A percentile compares a stretch with the other conserved stretches of the same genome.
phyloP scores from a whole-genome alignment of 805 yeast genomes.

The Pichia thaimueangensis region DNA sequence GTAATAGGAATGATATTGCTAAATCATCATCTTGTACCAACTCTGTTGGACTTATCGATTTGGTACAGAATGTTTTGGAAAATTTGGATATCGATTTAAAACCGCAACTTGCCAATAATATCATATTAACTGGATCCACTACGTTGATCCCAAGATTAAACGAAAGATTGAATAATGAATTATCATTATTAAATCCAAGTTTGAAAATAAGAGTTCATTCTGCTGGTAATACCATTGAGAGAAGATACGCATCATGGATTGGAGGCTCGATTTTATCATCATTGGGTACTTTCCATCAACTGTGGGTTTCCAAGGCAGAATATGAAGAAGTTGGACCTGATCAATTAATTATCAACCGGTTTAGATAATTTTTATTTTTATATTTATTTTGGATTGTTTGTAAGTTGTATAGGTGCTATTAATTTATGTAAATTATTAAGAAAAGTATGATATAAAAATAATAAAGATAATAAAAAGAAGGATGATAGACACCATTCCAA shows the following conservation, averaged over 20 bases:
- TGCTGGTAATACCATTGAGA: conserved; percentile 69
- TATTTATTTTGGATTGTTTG: too few species aligned
- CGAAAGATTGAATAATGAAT: conserved; percentile 67
- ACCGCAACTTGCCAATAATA: conserved; percentile 81
- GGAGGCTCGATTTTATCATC: conserved; percentile 88
- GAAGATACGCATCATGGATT: conserved; percentile 80
- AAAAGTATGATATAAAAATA: background rate
- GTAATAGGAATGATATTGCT: background rate
- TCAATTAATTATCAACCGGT: conserved; percentile 71
- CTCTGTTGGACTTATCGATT: conserved; percentile 49
- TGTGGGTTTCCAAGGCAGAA: conserved; percentile 87
- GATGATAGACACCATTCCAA: too few species aligned
- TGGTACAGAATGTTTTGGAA: conserved; percentile 50
- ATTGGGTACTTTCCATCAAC: conserved; percentile 89
- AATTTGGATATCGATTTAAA: conserved; percentile 74
- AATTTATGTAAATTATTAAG: background rate
- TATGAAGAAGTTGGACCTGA: conserved; percentile 86
- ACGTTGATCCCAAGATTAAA: conserved; percentile 77
- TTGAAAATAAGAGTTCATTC: conserved; percentile 79
- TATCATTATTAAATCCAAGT: conserved; percentile 69
- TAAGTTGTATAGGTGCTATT: too few species aligned
- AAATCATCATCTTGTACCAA: too few species aligned
- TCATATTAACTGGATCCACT: conserved; percentile 80
- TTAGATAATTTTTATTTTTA: conserved; percentile 65
- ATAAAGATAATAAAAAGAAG: background rate